These are phyloP conservation scores for Angomonas desouzai DNA, from an alignment of 208 protist genomes.

Conservation along the genomic window DNA sequence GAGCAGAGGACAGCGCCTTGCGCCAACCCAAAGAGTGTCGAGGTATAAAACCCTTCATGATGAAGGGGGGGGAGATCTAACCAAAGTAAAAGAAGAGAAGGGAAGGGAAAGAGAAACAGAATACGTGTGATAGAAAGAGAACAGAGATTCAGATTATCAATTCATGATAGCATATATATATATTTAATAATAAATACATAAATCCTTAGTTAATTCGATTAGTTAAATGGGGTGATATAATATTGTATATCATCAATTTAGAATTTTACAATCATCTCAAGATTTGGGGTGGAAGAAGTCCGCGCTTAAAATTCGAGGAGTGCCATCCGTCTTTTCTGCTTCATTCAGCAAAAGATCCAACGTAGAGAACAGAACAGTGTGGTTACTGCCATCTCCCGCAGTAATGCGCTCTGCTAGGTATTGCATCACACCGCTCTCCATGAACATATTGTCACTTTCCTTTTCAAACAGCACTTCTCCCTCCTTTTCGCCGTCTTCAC, in stretches of 20 bases:
- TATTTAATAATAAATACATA: no score
- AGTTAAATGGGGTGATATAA: background rate
- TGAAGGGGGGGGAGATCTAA: no score
- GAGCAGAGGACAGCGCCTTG: no score
- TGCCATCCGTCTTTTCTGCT: background rate
- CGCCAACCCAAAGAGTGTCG: no score
- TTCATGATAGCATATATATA: no score
- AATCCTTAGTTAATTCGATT: no score
- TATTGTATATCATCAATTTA: no score
- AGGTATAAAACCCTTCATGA: no score
- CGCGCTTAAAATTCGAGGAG: background rate
- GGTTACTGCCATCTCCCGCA: background rate
- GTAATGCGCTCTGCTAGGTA: slow-evolving; percentile 33
- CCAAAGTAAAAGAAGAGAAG: background rate
- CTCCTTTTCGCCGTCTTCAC: slow-evolving; percentile 19
- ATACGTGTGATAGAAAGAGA: background rate
- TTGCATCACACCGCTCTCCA: slow-evolving; percentile 46
- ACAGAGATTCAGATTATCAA: background rate
- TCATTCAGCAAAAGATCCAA: background rate
- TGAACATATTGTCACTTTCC: slow-evolving; percentile 85
- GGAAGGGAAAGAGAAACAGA: background rate
- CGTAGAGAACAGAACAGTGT: background rate
- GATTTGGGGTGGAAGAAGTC: background rate
- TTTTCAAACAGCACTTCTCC: slow-evolving; percentile 83
- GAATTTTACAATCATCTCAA: background rate